Base-by-base conservation (phyloP, 2,329 filamentous ascomycete genomes). In the Claviceps sorghi region DNA sequence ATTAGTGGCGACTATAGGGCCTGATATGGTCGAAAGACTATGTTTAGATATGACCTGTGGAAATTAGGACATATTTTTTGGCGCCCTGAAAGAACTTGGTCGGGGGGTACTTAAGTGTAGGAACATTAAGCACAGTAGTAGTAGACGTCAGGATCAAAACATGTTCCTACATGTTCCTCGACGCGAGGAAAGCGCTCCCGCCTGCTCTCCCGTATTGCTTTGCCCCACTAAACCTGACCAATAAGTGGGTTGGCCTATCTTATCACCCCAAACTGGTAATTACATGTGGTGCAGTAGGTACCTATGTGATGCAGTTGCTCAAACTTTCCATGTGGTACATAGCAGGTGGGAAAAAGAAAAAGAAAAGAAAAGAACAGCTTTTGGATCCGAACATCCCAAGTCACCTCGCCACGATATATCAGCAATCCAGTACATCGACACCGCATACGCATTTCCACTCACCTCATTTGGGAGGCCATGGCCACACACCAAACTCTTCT, bases 401-500 rank as follows among this genome's bases (percentile, higher is more conserved):
- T 34, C 42, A 21, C 19, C 42, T 51, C 42, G 19, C 29, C 42
- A 46, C 49, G 40, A 29, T 38, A 19, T 5, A 30, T 49, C 38
- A 8, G 13, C 22, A 44, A 7, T 8, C 19, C 22, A 32, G 10
- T n/a, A 15, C 32, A 38, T 45, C 15, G 19, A 38, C 41, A 13
- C 43, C 32, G 40, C 17, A 32, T 26, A 41, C 41, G 1, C 7
- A 38, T 13, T 4, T 10, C 19, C 32, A 26, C 17, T 29, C 50
- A 13, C 44, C 34, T 1, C 21, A 17, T 41, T 41, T 15, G 13
- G 7, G 29, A 29, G 48, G 48, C 58, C 57, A 85, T 88, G 79
- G 75, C 84, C 42, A 78, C 80, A 59, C 80, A 82, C 62, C 79
- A 81, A 69, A 79, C 82, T 62, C 83, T 88, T 60, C 84, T 97